Evolutionary conservation across 352 stramenopile species (phyloP).

Genomic region (Phytophthora pseudosyringae): DNA sequence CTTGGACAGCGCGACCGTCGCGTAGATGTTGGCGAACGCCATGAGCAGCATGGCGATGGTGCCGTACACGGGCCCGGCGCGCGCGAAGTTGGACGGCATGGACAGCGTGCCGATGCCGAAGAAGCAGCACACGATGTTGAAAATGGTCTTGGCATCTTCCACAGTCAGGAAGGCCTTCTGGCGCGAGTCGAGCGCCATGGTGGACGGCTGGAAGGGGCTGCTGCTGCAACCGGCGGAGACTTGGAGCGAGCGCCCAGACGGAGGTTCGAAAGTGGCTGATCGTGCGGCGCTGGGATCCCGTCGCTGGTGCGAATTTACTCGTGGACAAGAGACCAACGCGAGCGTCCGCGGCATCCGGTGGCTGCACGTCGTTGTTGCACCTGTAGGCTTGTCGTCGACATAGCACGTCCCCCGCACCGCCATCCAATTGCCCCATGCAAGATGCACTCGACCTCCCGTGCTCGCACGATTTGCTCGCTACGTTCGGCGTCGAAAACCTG

Average conservation of each 20-base stretch:
- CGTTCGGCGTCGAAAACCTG: slow-evolving; percentile 8
- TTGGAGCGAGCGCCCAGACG: slow-evolving; percentile 3
- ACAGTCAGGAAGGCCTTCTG: slow-evolving; percentile 46
- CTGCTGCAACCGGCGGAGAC: not conserved
- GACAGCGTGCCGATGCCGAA: slow-evolving; percentile 72
- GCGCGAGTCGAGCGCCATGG: slow-evolving; percentile 18
- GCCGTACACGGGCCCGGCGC: slow-evolving; percentile 52
- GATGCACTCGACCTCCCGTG: not conserved
- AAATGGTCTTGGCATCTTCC: slow-evolving; percentile 65
- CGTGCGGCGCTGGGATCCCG: slow-evolving; percentile 10
- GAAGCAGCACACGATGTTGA: slow-evolving; percentile 71
- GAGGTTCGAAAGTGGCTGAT: slow-evolving; percentile 35
- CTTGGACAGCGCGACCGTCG: slow-evolving; percentile 49
- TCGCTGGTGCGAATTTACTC: slow-evolving; percentile 34
- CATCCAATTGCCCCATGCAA: slow-evolving; percentile 23
- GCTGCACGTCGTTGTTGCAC: slow-evolving; percentile 41
- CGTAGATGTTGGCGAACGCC: slow-evolving; percentile 71
- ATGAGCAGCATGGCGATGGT: slow-evolving; percentile 64
- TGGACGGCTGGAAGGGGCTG: slow-evolving; percentile 1
- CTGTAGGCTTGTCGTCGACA: slow-evolving; percentile 24
- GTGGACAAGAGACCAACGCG: slow-evolving; percentile 33
- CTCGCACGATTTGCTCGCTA: slow-evolving; percentile 7
- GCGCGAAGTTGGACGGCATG: slow-evolving; percentile 71
- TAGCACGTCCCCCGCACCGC: slow-evolving; percentile 23
- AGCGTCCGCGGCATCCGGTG: slow-evolving; percentile 27